Conservation (phyloP, 2,329 filamentous ascomycete species). For the Aureobasidium vineae region DNA sequence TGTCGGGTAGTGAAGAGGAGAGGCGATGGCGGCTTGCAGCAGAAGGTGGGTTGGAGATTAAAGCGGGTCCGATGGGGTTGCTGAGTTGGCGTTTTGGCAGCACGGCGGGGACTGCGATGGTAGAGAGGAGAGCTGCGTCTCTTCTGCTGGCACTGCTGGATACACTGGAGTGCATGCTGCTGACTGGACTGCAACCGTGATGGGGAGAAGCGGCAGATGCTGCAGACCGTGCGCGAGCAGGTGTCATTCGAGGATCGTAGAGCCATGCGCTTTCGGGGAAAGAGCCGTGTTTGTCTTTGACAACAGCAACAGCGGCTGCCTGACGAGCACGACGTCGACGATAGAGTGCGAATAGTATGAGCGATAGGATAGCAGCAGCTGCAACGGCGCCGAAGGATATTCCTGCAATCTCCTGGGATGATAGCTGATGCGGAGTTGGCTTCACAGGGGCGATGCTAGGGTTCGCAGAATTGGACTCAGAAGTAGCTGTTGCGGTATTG, state of each 20-base stretch:
- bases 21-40: not conserved
- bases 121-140: not conserved
- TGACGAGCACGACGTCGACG: conserved; percentile 7
- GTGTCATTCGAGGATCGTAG: conserved; percentile 19
- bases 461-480: not conserved
- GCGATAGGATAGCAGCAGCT: not conserved
- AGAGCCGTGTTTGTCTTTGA: not conserved
- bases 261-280: conserved; percentile 20
- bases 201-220: not conserved
- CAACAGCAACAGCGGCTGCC: not conserved
- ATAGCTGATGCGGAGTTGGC: not conserved
- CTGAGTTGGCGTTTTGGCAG: not conserved
- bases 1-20: conserved; percentile 1
- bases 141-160: conserved; percentile 7
- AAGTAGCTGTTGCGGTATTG: not conserved
- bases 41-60: conserved; percentile 9
- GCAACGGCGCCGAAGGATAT: conserved; percentile 13
- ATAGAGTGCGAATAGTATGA: conserved; percentile 9
- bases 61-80: not conserved
- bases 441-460: not conserved
- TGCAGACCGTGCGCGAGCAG: not conserved
- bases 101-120: not conserved
- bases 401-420: conserved; percentile 2
- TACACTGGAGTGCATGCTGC: conserved; percentile 3
- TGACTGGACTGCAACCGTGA: not conserved